Conservation (phyloP, 2,329 filamentous ascomycete genomes). For the Macrophomina pseudophaseolina region DNA sequence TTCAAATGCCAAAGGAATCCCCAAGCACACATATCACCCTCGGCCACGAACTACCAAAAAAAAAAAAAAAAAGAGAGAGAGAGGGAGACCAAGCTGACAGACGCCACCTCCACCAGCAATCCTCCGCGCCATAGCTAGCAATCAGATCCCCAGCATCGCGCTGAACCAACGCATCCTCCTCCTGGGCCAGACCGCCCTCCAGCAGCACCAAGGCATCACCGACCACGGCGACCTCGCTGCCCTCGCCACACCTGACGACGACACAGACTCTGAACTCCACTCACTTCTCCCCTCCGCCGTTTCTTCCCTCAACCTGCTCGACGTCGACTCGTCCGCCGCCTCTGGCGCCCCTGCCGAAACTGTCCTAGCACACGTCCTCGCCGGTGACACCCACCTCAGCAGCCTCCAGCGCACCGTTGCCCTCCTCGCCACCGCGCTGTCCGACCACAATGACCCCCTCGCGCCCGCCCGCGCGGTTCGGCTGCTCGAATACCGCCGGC, state of each 20-base stretch:
- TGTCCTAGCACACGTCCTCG: constrained; percentile 7
- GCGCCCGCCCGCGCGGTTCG: constrained; percentile 66
- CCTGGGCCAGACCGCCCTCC: constrained; percentile 39
- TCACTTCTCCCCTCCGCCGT: not conserved
- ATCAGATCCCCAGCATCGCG: constrained; percentile 71
- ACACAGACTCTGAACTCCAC: no score
- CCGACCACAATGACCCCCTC: constrained; percentile 53
- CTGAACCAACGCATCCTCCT: constrained; percentile 43
- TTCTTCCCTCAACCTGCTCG: not conserved
- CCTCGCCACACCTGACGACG: not conserved
- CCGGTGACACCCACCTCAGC: not conserved
- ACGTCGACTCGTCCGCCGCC: not conserved
- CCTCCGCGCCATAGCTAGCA: constrained; percentile 75
- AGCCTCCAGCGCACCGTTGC: not conserved
- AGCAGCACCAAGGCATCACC: not conserved
- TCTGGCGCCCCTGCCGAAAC: not conserved
- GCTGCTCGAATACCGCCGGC: constrained; percentile 64
- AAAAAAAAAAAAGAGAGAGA: no score
- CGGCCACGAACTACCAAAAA: no score
- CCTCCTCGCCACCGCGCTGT: constrained; percentile 6
- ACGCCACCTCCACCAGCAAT: constrained; percentile 56
- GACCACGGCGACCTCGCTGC: constrained; percentile 15
- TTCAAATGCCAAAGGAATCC: no score
- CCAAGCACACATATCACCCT: no score
- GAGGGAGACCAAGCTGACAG: no score